These are phyloP conservation scores for Ormosia semicastrata DNA, from an alignment of 306 rosid genomes.

Conservation along the genomic window DNA sequence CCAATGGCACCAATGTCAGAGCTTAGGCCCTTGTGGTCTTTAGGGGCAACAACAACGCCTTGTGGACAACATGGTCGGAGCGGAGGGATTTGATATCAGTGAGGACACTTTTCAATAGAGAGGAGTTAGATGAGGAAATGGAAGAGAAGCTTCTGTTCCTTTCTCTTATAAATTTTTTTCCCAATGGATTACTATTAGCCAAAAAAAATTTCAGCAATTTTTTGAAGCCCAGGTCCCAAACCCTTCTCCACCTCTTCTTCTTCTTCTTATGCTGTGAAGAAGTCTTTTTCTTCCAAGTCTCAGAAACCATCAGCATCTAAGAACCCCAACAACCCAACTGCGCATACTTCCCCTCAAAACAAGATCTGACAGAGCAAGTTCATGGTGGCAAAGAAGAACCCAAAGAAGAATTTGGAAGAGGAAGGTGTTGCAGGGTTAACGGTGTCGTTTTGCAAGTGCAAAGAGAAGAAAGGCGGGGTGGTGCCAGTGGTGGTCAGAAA, in stretches of 20 bases:
- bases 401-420: constrained; percentile 36
- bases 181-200: too few relatives aligned
- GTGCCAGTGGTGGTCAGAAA: too few relatives aligned
- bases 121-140: too few relatives aligned
- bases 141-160: too few relatives aligned
- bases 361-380: constrained; percentile 77
- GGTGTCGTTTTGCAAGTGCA: constrained; percentile 15
- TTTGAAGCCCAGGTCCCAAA: constrained; percentile 46
- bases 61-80: too few relatives aligned
- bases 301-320: not conserved
- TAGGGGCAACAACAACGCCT: too few relatives aligned
- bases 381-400: constrained; percentile 77
- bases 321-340: not conserved
- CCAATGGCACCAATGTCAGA: too few relatives aligned
- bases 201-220: too few relatives aligned
- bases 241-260: constrained; percentile 17
- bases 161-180: too few relatives aligned
- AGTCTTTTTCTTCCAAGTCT: not conserved
- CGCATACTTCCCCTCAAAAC: constrained; percentile 43
- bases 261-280: not conserved
- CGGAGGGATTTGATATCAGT: too few relatives aligned
- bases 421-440: not conserved
- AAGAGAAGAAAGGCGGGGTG: not conserved
- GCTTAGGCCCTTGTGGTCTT: too few relatives aligned
- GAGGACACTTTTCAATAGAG: too few relatives aligned